Conservation (phyloP, 352 stramenopile genomes). For the Plasmopara muralis region DNA sequence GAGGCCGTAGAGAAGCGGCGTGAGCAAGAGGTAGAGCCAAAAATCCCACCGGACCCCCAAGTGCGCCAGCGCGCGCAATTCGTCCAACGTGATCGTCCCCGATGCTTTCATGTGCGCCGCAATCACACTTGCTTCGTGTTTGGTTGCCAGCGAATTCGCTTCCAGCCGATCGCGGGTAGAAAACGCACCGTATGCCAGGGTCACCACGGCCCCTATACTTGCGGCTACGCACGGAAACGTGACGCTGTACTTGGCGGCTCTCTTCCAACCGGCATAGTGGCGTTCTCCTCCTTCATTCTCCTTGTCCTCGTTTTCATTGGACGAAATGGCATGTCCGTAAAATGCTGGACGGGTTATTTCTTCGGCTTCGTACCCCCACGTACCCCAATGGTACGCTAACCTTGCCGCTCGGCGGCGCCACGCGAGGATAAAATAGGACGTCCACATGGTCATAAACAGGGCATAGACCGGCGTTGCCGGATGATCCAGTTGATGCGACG, state of each 20-base stretch:
- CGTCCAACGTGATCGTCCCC: constrained; percentile 48
- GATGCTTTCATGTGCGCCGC: constrained; percentile 46
- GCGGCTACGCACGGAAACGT: constrained; percentile 58
- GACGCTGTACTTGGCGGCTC: constrained; percentile 63
- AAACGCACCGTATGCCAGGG: constrained; percentile 62
- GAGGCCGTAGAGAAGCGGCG: constrained; percentile 80
- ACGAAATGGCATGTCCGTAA: constrained; percentile 18
- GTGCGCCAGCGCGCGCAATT: constrained; percentile 36
- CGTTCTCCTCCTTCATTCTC: constrained; percentile 13
- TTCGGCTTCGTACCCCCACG: constrained; percentile 82
- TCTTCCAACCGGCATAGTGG: constrained; percentile 67
- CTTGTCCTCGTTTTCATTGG: neutral
- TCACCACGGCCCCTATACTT: constrained; percentile 52
- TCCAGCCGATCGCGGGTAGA: constrained; percentile 73
- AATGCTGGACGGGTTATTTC: constrained; percentile 84
- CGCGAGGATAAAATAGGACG: constrained; percentile 80
- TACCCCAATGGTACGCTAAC: constrained; percentile 86
- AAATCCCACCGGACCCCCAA: constrained; percentile 75
- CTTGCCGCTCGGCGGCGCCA: constrained; percentile 73
- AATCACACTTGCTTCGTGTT: constrained; percentile 32
- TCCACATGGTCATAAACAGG: constrained; percentile 88
- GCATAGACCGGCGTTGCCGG: constrained; percentile 72
- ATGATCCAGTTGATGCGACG: constrained; percentile 61
- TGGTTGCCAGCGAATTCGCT: constrained; percentile 37
- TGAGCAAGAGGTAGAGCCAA: constrained; percentile 82